These are phyloP conservation scores for Lithohypha guttulata DNA, from an alignment of 2,329 filamentous ascomycete genomes.

Conservation along the genomic window DNA sequence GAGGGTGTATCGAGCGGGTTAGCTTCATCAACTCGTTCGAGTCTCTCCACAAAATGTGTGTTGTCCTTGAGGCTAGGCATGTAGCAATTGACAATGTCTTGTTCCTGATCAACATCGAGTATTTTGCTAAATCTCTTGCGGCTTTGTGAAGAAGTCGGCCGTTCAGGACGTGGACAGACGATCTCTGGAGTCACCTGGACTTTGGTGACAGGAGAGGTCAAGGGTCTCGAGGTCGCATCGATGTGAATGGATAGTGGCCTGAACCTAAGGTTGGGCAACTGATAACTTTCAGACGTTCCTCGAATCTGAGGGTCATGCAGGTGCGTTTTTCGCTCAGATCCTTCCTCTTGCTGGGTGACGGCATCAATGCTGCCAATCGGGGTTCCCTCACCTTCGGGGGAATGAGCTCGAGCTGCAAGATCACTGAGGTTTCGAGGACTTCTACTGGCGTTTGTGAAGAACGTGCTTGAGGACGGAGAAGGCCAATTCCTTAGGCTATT, in stretches of 20 bases:
- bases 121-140: slow-evolving; percentile 25
- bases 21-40: background rate
- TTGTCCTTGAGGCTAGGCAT: no score
- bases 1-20: background rate
- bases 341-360: slow-evolving; percentile 5
- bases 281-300: background rate
- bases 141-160: slow-evolving; percentile 24
- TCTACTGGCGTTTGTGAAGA: slow-evolving; percentile 19
- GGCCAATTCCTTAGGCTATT: background rate
- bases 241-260: slow-evolving; percentile 16
- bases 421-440: slow-evolving; percentile 20
- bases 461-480: slow-evolving; percentile 14
- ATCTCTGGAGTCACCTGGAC: slow-evolving; percentile 17
- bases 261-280: slow-evolving; percentile 16
- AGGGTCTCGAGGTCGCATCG: slow-evolving; percentile 10
- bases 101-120: slow-evolving; percentile 21
- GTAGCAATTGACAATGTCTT: background rate
- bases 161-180: slow-evolving; percentile 24
- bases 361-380: background rate
- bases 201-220: slow-evolving; percentile 18
- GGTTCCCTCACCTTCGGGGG: slow-evolving; percentile 7
- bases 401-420: slow-evolving; percentile 21
- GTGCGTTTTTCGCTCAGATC: no score
- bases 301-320: no score
- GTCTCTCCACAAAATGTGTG: no score